Percentiles rank a stretch among this genome's conserved stretches.
Evolutionary conservation across 2,329 filamentous ascomycete genomes (phyloP).

Genomic region (Thermothelomyces thermophilus): DNA sequence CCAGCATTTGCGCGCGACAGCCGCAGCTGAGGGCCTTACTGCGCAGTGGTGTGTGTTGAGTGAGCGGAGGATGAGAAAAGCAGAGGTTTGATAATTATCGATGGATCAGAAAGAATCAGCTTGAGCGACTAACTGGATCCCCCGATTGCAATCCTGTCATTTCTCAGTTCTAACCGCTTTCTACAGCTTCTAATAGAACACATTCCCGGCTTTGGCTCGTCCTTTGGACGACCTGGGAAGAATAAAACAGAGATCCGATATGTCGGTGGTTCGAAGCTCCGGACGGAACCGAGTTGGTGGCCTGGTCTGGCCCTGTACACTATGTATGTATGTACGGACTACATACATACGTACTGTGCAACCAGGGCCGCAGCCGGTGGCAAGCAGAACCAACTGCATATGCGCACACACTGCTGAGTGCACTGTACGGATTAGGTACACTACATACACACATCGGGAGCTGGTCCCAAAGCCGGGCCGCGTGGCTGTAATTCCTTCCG

Average conservation of each 20-base stretch:
- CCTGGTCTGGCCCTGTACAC: not conserved
- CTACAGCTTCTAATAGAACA: too few species aligned
- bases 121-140: too few species aligned
- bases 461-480: slow-evolving; percentile 8
- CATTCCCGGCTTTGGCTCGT: too few species aligned
- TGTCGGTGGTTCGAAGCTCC: too few species aligned
- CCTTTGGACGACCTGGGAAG: too few species aligned
- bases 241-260: not conserved
- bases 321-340: not conserved
- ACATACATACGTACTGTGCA: slow-evolving; percentile 9
- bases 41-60: not conserved
- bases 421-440: too few species aligned
- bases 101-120: too few species aligned
- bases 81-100: too few species aligned
- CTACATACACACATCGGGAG: slow-evolving; percentile 15
- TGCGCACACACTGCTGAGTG: too few species aligned
- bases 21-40: not conserved
- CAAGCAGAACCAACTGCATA: slow-evolving; percentile 17
- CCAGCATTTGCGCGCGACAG: not conserved
- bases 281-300: too few species aligned
- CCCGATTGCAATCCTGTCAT: too few species aligned
- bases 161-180: too few species aligned
- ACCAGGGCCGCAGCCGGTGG: slow-evolving; percentile 17
- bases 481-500: slow-evolving; percentile 37
- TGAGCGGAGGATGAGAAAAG: not conserved